These are phyloP conservation scores for Aspergillus eucalypticola DNA, from an alignment of 2,329 filamentous ascomycete genomes.

Conservation along the genomic window DNA sequence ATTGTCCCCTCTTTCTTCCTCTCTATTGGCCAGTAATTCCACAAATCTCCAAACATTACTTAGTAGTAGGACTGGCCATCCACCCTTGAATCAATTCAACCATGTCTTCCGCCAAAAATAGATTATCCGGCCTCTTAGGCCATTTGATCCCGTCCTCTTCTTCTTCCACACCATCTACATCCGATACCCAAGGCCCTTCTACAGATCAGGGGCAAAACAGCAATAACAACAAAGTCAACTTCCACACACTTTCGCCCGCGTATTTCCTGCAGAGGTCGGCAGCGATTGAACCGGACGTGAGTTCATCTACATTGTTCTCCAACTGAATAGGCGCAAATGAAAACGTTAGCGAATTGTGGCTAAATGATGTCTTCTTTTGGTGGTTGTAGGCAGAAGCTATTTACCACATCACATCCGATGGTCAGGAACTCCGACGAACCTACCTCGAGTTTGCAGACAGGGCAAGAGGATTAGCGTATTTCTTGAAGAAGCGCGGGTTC, in stretches of 20 bases:
- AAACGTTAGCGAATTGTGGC: neutral
- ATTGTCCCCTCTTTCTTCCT: too few species aligned
- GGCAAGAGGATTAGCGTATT: conserved; percentile 84
- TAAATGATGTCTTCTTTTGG: neutral
- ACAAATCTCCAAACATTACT: too few species aligned
- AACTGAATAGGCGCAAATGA: too few species aligned
- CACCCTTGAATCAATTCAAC: neutral
- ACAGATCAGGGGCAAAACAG: conserved; percentile 24
- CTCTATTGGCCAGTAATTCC: too few species aligned
- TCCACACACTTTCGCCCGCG: conserved; percentile 74
- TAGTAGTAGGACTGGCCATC: neutral
- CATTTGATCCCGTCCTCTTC: conserved; percentile 26
- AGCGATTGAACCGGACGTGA: conserved; percentile 76
- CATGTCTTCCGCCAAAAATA: conserved; percentile 32
- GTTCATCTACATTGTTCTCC: conserved; percentile 15
- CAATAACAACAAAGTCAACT: conserved; percentile 30
- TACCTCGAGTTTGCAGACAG: conserved; percentile 85
- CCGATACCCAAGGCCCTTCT: too few species aligned
- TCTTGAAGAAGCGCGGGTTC: conserved; percentile 70
- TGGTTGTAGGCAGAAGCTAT: conserved; percentile 70
- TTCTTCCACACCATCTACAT: too few species aligned
- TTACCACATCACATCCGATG: conserved; percentile 79
- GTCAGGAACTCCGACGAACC: conserved; percentile 69
- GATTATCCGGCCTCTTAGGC: conserved; percentile 32
- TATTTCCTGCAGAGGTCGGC: conserved; percentile 85